Base-by-base conservation (phyloP, 129 eudicot species). In the Silybum marianum region DNA sequence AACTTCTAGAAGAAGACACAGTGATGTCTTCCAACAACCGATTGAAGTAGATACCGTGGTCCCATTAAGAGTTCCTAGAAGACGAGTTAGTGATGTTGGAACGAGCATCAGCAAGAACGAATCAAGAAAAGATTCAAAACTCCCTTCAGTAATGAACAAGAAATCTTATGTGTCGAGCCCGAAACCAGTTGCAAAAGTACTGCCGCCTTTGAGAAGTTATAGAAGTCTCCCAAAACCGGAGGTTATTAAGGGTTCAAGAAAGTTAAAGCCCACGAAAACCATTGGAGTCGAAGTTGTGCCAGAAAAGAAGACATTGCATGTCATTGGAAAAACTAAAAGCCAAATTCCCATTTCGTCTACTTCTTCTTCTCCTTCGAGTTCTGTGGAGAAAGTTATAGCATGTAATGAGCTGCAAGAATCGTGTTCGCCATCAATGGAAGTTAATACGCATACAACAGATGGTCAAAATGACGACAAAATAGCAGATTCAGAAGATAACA, bases 281-380 rank as follows among this genome's bases (percentile, higher is more conserved):
- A 28, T 80, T 23, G 54, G 36, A 54, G 72, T 11, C 79, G 84
- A 86, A 74, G 62, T 46, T 36, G 80, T 83, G 73, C 83, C 80
- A 23, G 90, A 90, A 32, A 32, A 32, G 88, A 90, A 84, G 78
- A 80, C 84, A 10, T 26, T 82, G 46, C 81, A 75, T 73, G 81
- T 80, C 39, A 76, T 63, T 25, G 63, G 39, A 32, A 54, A 51
- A 46, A 30, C 73, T 44, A 60, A 7, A 58, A 74, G 23, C 68
- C 70, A 74, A 72, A 71, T 75, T 72, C 70, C 72, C 21, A 69
- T 16, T 48, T 75, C 58, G 13, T 63, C 30, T 79, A 34, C 51
- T 32, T 69, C 67, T 65, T 83, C 86, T 58, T 72, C 79, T 25
- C 28, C 28, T n/a, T 28, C 30, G 16, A 60, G 34, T n/a, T 62